Percentiles rank a stretch among this genome's conserved stretches.
Conservation (phyloP, 2,329 filamentous ascomycete species). For the Ceratocystiopsis sp. region DNA sequence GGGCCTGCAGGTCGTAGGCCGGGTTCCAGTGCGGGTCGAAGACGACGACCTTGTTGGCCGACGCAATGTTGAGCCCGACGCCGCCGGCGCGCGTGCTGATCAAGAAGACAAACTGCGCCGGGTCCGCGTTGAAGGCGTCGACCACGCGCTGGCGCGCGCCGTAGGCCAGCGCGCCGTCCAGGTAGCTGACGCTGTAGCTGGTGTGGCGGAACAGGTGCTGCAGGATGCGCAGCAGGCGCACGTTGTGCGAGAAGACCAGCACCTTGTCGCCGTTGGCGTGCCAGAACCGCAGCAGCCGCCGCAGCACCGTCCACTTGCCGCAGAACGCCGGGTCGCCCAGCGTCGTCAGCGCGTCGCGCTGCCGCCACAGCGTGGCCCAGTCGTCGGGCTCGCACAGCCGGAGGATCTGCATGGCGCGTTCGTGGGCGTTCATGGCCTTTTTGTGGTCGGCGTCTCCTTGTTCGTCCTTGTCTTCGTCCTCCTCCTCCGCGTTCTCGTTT, state of each 20-base stretch:
- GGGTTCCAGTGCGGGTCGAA: constrained; percentile 98
- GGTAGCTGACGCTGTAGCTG: constrained; percentile 76
- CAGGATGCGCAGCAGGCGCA: constrained; percentile 68
- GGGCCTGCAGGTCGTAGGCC: constrained; percentile 82
- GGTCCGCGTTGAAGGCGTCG: constrained; percentile 80
- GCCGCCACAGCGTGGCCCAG: constrained; percentile 58
- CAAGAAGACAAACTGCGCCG: constrained; percentile 80
- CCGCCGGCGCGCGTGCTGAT: constrained; percentile 91
- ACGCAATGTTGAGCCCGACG: constrained; percentile 89
- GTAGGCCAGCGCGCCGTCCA: constrained; percentile 72
- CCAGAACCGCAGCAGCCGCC: constrained; percentile 79
- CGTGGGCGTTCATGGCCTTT: constrained; percentile 43
- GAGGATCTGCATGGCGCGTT: constrained; percentile 59
- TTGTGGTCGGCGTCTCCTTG: neutral
- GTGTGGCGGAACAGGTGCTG: constrained; percentile 76
- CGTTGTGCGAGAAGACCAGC: constrained; percentile 84
- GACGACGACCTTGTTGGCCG: constrained; percentile 94
- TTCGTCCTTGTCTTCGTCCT: neutral
- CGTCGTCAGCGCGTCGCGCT: constrained; percentile 62
- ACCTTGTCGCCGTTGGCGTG: constrained; percentile 83
- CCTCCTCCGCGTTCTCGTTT: neutral
- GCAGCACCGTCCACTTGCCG: constrained; percentile 89
- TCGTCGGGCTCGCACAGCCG: constrained; percentile 55
- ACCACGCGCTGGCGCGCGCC: constrained; percentile 70
- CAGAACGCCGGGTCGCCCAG: constrained; percentile 82